A percentile compares a stretch with the other conserved stretches of the same genome.
Evolutionary conservation across 2,329 filamentous ascomycete genomes (phyloP).

Genomic region (Coleophoma crateriformis): DNA sequence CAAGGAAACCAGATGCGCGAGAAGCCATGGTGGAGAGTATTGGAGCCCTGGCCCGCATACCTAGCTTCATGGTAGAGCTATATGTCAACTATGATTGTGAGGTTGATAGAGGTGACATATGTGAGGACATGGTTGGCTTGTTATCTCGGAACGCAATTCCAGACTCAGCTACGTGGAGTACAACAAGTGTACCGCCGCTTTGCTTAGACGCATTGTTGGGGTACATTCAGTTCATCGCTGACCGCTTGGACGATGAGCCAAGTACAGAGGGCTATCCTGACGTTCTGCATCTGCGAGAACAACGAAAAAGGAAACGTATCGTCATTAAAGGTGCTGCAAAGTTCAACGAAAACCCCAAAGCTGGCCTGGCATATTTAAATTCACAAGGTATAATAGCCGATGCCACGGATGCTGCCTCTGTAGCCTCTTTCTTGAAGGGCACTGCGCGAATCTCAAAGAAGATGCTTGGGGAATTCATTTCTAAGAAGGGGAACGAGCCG

Average conservation of each 20-base stretch:
- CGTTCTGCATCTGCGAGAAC: constrained; percentile 57
- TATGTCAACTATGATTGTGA: constrained; percentile 99
- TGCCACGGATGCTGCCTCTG: constrained; percentile 64
- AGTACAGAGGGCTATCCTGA: constrained; percentile 61
- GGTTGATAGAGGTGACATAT: constrained; percentile 82
- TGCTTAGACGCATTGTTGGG: constrained; percentile 88
- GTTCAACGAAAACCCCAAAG: constrained; percentile 94
- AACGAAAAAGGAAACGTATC: constrained; percentile 75
- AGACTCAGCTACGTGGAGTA: constrained; percentile 97
- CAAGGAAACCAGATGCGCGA: constrained; percentile 86
- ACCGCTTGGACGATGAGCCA: constrained; percentile 71
- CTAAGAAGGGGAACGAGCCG: constrained; percentile 83
- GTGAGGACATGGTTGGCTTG: constrained; percentile 90
- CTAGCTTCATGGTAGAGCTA: constrained; percentile 88
- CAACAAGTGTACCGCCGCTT: constrained; percentile 91
- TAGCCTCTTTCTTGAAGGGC: constrained; percentile 83
- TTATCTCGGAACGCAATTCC: constrained; percentile 92
- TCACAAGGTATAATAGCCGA: constrained; percentile 81
- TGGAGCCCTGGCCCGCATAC: constrained; percentile 85
- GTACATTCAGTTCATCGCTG: constrained; percentile 87
- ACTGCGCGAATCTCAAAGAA: constrained; percentile 88
- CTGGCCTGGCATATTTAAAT: constrained; percentile 78
- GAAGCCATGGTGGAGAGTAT: constrained; percentile 99
- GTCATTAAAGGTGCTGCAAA: constrained; percentile 84
- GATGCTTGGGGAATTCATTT: constrained; percentile 84